A percentile compares a stretch with the other conserved stretches of the same genome.
phyloP scores from a whole-genome alignment of 257 asterid genomes.

The Craterostigma plantagineum region DNA sequence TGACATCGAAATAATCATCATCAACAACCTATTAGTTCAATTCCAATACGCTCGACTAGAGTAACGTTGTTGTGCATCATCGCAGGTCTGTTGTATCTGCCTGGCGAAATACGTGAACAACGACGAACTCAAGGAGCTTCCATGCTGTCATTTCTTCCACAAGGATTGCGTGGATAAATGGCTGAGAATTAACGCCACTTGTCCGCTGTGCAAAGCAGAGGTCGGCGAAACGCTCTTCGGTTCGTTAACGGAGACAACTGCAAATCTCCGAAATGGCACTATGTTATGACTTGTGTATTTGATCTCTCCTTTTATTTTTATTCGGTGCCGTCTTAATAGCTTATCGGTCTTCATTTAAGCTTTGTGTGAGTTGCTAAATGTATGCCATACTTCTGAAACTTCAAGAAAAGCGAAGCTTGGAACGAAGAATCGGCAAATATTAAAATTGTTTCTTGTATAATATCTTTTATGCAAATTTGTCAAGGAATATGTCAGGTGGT shows the following conservation, averaged over 20 bases:
- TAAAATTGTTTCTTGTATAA: too few relatives aligned
- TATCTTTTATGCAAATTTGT: too few relatives aligned
- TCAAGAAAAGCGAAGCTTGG: too few relatives aligned
- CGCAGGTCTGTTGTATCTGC: constrained; percentile 66
- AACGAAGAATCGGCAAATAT: too few relatives aligned
- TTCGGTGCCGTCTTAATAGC: not conserved
- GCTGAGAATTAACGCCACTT: constrained; percentile 51
- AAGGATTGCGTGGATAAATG: constrained; percentile 67
- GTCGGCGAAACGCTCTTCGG: constrained; percentile 43
- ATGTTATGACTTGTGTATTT: constrained; percentile 1
- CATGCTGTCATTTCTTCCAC: constrained; percentile 60
- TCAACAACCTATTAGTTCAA: not conserved
- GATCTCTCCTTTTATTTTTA: too few relatives aligned
- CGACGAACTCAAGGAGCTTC: constrained; percentile 55
- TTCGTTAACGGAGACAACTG: constrained; percentile 34
- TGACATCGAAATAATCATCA: not conserved
- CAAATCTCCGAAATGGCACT: constrained; percentile 18
- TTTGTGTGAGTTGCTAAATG: not conserved
- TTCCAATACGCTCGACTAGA: constrained; percentile 1
- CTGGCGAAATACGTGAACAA: constrained; percentile 52
- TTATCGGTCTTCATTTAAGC: not conserved
- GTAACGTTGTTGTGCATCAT: constrained; percentile 8
- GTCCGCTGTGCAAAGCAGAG: constrained; percentile 69
- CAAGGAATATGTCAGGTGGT: too few relatives aligned
- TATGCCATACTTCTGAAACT: too few relatives aligned